Evolutionary conservation across 305 asterid species (phyloP).

Genomic region (Fraxinus velutina): DNA sequence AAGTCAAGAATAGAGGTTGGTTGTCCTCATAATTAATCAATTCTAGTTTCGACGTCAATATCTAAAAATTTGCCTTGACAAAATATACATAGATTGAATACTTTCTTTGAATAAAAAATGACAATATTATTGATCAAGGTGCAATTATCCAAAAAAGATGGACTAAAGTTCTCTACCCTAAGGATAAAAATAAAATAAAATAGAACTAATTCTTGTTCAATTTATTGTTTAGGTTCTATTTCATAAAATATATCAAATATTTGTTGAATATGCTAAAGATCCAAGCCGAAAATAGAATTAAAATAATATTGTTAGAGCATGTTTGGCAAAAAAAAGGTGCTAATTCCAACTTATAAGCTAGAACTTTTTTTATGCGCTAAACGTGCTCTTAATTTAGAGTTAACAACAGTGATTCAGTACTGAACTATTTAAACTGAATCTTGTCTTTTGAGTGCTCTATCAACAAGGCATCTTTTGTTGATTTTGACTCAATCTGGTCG

Average conservation of each 20-base stretch:
- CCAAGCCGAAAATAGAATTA: not conserved
- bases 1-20: not conserved
- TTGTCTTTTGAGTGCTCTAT: not conserved
- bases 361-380: not conserved
- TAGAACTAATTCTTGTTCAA: too few relatives aligned
- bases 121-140: not conserved
- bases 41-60: not conserved
- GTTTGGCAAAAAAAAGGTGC: too few relatives aligned
- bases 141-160: too few relatives aligned
- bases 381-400: not conserved
- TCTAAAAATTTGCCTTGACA: not conserved
- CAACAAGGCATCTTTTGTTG: not conserved
- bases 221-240: too few relatives aligned
- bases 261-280: too few relatives aligned
- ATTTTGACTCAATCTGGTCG: not conserved
- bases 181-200: too few relatives aligned
- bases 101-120: not conserved
- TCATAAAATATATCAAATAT: not conserved
- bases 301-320: not conserved
- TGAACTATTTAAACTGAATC: not conserved
- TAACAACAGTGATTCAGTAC: not conserved
- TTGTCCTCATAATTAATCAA: not conserved
- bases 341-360: not conserved
- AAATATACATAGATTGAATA: not conserved
- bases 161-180: too few relatives aligned